A percentile compares a stretch with the other conserved stretches of the same genome.
phyloP scores from a whole-genome alignment of 805 yeast genomes.

The Candida succiphila region DNA sequence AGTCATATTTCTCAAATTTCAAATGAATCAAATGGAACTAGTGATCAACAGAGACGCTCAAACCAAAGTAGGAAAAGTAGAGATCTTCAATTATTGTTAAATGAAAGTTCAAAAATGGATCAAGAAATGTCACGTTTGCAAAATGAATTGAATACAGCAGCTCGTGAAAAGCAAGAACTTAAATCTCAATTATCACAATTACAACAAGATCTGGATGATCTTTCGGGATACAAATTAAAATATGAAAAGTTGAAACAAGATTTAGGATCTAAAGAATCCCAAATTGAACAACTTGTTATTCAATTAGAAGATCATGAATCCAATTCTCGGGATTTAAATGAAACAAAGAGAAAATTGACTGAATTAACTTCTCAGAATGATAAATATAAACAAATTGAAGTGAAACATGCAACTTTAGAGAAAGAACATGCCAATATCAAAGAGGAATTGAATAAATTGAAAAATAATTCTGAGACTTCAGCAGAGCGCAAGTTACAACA shows the following conservation, averaged over 20 bases:
- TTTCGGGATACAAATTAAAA: not conserved
- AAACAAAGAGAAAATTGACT: too few species aligned
- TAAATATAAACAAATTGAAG: constrained; percentile 3
- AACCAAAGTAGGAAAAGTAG: too few species aligned
- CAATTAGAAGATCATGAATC: not conserved
- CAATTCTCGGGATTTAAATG: not conserved
- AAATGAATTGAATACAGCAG: constrained; percentile 8
- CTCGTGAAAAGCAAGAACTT: not conserved
- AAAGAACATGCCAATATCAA: constrained; percentile 1
- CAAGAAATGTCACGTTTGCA: constrained; percentile 28
- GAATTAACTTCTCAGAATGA: too few species aligned
- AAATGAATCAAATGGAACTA: not conserved
- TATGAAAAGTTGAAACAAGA: constrained; percentile 2
- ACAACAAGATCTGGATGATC: not conserved
- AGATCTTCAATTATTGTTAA: constrained; percentile 17
- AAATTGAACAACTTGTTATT: not conserved
- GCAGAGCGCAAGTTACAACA: too few species aligned
- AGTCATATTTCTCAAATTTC: too few species aligned
- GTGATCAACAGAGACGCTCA: too few species aligned
- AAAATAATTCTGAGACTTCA: too few species aligned
- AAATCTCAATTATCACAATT: not conserved
- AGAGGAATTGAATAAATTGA: too few species aligned
- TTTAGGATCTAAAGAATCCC: not conserved
- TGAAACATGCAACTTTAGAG: constrained; percentile 5
- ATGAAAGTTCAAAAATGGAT: constrained; percentile 43